Evolutionary conservation across 495 filamentous ascomycete species (phyloP).

Genomic region (Aspergillus nidulans): DNA sequence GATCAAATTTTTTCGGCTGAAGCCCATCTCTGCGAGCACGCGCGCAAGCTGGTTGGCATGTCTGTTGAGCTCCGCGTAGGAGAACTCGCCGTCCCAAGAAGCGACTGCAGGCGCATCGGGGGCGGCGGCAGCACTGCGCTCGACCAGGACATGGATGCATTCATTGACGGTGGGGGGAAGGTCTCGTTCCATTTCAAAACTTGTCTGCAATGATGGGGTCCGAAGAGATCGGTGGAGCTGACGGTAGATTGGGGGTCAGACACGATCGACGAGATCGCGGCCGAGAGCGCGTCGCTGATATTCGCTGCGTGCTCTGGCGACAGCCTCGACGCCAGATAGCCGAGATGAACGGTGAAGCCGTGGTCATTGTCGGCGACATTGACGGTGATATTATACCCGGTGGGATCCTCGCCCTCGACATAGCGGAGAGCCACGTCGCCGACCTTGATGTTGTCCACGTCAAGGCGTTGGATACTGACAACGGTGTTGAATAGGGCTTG

Average conservation of each 20-base stretch:
- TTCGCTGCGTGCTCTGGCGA: neutral
- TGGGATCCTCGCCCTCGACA: neutral
- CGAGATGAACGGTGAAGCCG: neutral
- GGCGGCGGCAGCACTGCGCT: neutral
- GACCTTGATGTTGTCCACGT: neutral
- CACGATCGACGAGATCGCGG: neutral
- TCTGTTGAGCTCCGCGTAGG: conserved; percentile 17
- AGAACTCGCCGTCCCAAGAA: conserved; percentile 18
- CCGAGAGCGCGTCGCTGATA: neutral
- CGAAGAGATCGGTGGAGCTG: neutral
- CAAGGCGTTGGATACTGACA: neutral
- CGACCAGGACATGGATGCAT: conserved; percentile 21
- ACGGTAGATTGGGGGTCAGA: neutral
- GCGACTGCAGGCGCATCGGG: neutral
- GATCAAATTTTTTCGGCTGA: conserved; percentile 28
- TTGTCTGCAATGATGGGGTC: neutral
- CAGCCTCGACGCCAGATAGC: neutral
- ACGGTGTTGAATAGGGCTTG: neutral
- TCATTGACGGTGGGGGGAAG: conserved; percentile 12
- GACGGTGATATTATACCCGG: neutral
- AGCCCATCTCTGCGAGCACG: conserved; percentile 28
- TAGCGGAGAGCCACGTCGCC: neutral
- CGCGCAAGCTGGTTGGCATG: conserved; percentile 12
- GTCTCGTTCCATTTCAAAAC: neutral
- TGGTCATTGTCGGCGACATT: neutral